Conservation (phyloP, 352 stramenopile genomes). For the Phytophthora podocarpi region DNA sequence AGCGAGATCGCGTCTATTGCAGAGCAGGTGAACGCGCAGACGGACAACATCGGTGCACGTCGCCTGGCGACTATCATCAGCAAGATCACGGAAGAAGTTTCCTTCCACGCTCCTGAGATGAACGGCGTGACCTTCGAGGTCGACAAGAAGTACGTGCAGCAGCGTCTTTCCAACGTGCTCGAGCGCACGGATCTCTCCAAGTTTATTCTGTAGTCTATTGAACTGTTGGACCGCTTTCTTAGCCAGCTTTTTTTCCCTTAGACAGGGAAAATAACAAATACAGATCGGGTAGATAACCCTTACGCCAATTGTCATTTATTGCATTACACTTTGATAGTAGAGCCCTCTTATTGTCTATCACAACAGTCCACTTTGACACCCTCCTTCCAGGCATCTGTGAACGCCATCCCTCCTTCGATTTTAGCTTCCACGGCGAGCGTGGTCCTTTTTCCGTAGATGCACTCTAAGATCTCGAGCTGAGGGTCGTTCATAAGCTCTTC, state of each 20-base stretch:
- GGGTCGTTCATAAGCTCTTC: slow-evolving; percentile 40
- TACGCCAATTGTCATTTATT: slow-evolving; percentile 1
- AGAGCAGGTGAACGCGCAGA: slow-evolving; percentile 94
- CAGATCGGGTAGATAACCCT: slow-evolving; percentile 4
- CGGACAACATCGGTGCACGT: slow-evolving; percentile 98
- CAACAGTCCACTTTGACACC: slow-evolving; percentile 22
- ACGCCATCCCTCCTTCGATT: slow-evolving; percentile 39
- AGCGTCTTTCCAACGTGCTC: slow-evolving; percentile 93
- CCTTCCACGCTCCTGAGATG: slow-evolving; percentile 96
- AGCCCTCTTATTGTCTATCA: not conserved
- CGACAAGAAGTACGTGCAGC: slow-evolving; percentile 93
- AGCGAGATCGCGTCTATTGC: slow-evolving; percentile 96
- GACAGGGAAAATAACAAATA: too few species aligned
- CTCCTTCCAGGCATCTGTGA: slow-evolving; percentile 43
- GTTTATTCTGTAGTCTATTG: slow-evolving; percentile 98
- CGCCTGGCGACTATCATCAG: slow-evolving; percentile 97
- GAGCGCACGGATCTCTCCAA: slow-evolving; percentile 95
- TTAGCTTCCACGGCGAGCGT: slow-evolving; percentile 36
- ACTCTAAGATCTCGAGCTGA: slow-evolving; percentile 55
- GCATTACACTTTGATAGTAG: not conserved
- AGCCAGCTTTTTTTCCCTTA: too few species aligned
- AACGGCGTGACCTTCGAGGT: slow-evolving; percentile 84
- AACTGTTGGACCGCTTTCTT: too few species aligned
- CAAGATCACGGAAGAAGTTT: slow-evolving; percentile 98
- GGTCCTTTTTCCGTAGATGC: slow-evolving; percentile 49